Evolutionary conservation across 768 basidiomycete genomes (phyloP).

Genomic region (Postia placenta): DNA sequence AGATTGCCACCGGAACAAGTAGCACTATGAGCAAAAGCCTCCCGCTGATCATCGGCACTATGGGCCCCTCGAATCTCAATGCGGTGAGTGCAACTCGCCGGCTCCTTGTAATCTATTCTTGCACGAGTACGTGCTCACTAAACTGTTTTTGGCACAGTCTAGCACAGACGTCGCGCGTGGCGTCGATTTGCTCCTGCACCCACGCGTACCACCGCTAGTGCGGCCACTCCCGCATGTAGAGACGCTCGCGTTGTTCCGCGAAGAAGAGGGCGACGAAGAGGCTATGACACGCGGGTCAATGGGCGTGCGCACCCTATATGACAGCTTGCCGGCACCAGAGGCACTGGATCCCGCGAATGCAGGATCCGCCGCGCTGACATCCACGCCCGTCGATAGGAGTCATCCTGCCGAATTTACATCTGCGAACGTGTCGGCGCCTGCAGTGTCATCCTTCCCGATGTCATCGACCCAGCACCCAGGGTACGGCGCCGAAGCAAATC

Average conservation of each 20-base stretch:
- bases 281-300: constrained; percentile 36
- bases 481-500: neutral
- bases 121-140: constrained; percentile 1
- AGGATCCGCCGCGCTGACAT: neutral
- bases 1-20: constrained; percentile 48
- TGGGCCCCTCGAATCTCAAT: neutral
- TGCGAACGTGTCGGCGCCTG: neutral
- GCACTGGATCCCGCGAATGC: neutral
- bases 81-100: neutral
- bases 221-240: constrained; percentile 62
- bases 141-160: neutral
- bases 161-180: constrained; percentile 21
- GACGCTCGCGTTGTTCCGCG: constrained; percentile 50
- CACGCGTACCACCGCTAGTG: constrained; percentile 71
- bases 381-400: neutral
- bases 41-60: constrained; percentile 43
- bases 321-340: neutral
- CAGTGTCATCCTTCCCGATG: neutral
- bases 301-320: constrained; percentile 20
- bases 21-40: constrained; percentile 57
- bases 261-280: constrained; percentile 66
- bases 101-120: too few relatives aligned
- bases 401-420: neutral
- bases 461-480: neutral
- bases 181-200: constrained; percentile 67